A percentile compares a stretch with the other conserved stretches of the same genome.
These are phyloP conservation scores for Daldinia concentrica DNA, from an alignment of 495 filamentous ascomycete genomes.

Conservation along the genomic window DNA sequence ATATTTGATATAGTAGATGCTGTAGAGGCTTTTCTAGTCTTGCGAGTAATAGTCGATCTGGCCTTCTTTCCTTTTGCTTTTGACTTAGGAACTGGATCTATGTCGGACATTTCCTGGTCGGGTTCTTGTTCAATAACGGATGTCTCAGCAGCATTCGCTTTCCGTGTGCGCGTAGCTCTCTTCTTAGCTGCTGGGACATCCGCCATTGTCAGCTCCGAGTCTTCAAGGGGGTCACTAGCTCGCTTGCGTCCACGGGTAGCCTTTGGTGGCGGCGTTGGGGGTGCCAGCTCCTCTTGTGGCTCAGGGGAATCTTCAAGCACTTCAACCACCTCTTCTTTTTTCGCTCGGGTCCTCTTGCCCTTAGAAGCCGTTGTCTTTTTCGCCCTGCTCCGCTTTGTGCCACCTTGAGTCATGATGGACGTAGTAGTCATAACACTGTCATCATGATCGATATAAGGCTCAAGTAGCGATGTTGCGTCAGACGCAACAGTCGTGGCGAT, in stretches of 20 bases:
- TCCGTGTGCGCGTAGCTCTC: slow-evolving; percentile 65
- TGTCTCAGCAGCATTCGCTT: slow-evolving; percentile 37
- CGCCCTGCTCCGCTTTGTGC: slow-evolving; percentile 60
- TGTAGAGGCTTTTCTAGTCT: slow-evolving; percentile 63
- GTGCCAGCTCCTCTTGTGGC: slow-evolving; percentile 54
- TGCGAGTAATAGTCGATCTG: slow-evolving; percentile 50
- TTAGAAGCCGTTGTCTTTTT: slow-evolving; percentile 60
- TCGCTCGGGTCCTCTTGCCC: slow-evolving; percentile 62
- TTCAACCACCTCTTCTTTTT: slow-evolving; percentile 68
- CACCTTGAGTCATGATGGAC: slow-evolving; percentile 63
- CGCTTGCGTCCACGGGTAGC: slow-evolving; percentile 69
- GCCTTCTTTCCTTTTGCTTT: slow-evolving; percentile 48
- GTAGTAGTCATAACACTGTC: slow-evolving; percentile 73
- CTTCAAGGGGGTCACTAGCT: slow-evolving; percentile 67
- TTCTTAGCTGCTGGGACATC: slow-evolving; percentile 71
- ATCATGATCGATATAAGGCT: slow-evolving; percentile 62
- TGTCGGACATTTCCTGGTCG: slow-evolving; percentile 51
- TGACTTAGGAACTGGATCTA: slow-evolving; percentile 33
- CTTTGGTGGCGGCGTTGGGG: slow-evolving; percentile 52
- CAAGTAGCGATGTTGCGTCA: slow-evolving; percentile 54
- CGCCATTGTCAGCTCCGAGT: slow-evolving; percentile 50
- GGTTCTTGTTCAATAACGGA: slow-evolving; percentile 36
- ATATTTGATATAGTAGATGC: slow-evolving; percentile 48
- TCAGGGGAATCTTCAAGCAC: slow-evolving; percentile 54
- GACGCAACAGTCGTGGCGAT: slow-evolving; percentile 62